These are phyloP conservation scores for Proteromonas lacertae DNA, from an alignment of 352 stramenopile genomes.

Conservation along the genomic window DNA sequence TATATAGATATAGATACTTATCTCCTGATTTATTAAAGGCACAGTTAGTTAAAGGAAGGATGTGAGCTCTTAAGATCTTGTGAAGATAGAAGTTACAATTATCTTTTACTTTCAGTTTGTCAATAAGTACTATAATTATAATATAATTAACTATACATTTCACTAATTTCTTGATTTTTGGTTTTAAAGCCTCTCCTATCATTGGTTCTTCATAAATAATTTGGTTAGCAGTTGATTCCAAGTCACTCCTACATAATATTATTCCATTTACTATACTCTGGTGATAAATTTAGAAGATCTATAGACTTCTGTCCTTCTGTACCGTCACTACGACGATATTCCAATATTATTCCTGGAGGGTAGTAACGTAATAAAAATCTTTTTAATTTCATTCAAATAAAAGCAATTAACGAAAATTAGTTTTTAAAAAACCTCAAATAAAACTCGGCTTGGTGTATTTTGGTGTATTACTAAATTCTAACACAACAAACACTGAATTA, in stretches of 20 bases:
- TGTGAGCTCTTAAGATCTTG: constrained; percentile 70
- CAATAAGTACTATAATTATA: constrained; percentile 35
- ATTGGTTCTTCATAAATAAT: constrained; percentile 70
- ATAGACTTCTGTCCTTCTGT: constrained; percentile 70
- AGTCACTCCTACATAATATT: constrained; percentile 23
- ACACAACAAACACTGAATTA: too few species aligned
- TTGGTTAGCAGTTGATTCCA: constrained; percentile 67
- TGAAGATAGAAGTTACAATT: constrained; percentile 75
- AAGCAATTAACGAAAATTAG: too few species aligned
- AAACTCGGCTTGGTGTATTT: too few species aligned
- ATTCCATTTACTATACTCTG: constrained; percentile 21
- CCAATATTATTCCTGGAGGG: constrained; percentile 65
- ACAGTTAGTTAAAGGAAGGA: constrained; percentile 69
- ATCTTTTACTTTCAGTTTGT: constrained; percentile 66
- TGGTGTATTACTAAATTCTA: too few species aligned
- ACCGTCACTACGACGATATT: constrained; percentile 65
- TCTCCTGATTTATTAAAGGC: constrained; percentile 80
- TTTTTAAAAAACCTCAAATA: too few species aligned
- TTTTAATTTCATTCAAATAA: constrained; percentile 85
- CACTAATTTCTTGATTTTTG: constrained; percentile 21
- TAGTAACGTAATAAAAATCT: constrained; percentile 72
- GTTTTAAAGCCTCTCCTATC: too few species aligned
- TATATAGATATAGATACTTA: too few species aligned
- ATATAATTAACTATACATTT: not conserved
- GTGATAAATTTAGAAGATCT: constrained; percentile 55